Percentiles rank a stretch among this genome's conserved stretches.
Evolutionary conservation across 257 asterid species (phyloP).

Genomic region (Striga asiatica): DNA sequence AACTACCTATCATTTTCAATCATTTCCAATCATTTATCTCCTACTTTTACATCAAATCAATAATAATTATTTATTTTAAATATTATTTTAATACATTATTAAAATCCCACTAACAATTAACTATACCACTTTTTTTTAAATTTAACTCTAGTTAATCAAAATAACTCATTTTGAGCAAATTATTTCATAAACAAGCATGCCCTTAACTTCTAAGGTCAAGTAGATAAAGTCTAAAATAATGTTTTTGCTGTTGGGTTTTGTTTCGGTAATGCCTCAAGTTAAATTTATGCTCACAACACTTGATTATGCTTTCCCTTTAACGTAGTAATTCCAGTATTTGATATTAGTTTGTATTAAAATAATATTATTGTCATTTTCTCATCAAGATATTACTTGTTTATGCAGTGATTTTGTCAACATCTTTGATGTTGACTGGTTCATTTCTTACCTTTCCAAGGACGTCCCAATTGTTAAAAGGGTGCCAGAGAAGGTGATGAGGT

Average conservation of each 20-base stretch:
- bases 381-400: slow-evolving; percentile 19
- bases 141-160: too few species aligned
- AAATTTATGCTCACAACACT: slow-evolving; percentile 1
- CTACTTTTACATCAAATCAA: too few species aligned
- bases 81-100: too few species aligned
- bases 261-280: slow-evolving; percentile 4
- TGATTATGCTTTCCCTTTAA: neutral
- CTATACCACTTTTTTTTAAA: too few species aligned
- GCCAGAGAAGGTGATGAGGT: slow-evolving; percentile 93
- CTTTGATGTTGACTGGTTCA: slow-evolving; percentile 94
- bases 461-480: slow-evolving; percentile 79
- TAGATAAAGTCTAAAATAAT: neutral
- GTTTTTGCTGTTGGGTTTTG: neutral
- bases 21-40: too few species aligned
- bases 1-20: too few species aligned
- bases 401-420: slow-evolving; percentile 87
- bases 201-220: neutral
- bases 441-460: slow-evolving; percentile 84
- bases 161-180: too few species aligned
- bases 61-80: too few species aligned
- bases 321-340: slow-evolving; percentile 8
- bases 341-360: neutral
- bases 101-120: too few species aligned
- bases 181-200: too few species aligned
- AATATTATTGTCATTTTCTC: slow-evolving; percentile 11